phyloP scores from a whole-genome alignment of 306 rosid genomes.

The Cucurbita maxima region DNA sequence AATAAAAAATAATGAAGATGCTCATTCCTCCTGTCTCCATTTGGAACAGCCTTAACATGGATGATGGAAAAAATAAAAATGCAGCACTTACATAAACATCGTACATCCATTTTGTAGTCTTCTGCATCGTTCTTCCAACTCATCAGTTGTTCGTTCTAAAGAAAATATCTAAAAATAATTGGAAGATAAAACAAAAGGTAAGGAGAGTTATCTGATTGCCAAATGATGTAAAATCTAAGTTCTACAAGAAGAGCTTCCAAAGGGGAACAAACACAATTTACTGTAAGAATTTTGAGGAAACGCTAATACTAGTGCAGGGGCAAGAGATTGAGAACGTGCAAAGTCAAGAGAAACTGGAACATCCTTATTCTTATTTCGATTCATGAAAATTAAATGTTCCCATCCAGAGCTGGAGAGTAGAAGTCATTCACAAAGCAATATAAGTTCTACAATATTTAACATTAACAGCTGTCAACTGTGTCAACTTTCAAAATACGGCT shows the following conservation, averaged over 20 bases:
- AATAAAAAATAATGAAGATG: neutral
- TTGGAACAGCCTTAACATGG: neutral
- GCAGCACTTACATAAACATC: constrained; percentile 62
- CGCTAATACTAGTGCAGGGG: neutral
- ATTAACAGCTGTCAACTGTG: neutral
- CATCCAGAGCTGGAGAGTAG: neutral
- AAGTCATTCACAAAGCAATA: neutral
- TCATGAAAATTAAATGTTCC: neutral
- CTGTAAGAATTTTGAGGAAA: neutral
- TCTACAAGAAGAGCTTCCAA: neutral
- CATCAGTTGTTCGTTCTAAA: constrained; percentile 57
- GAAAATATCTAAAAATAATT: constrained; percentile 44
- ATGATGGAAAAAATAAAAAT: neutral
- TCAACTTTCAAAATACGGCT: neutral
- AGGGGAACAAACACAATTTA: neutral
- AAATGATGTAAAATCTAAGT: neutral
- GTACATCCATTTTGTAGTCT: constrained; percentile 49
- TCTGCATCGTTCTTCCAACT: constrained; percentile 69
- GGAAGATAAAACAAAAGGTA: neutral
- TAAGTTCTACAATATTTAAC: neutral
- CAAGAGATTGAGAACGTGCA: neutral
- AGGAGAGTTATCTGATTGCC: neutral
- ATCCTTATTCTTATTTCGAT: neutral
- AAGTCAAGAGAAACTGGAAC: neutral
- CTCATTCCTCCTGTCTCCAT: neutral